A percentile compares a stretch with the other conserved stretches of the same genome.
These are phyloP conservation scores for Tulasnella sp. DNA, from an alignment of 768 basidiomycete genomes.

Conservation along the genomic window DNA sequence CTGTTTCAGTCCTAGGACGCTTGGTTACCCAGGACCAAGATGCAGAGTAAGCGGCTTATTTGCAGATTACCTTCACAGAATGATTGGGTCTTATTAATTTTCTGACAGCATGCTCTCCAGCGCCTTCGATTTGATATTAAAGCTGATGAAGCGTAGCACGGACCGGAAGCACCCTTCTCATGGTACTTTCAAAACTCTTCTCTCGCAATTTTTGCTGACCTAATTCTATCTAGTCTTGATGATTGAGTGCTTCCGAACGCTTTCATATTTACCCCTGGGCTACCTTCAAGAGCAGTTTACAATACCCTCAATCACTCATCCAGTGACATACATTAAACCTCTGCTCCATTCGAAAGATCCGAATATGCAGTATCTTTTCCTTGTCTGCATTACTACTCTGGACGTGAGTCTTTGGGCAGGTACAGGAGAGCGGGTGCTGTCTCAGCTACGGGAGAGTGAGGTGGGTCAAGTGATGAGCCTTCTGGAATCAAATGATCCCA, in stretches of 20 bases:
- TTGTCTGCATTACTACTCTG: constrained; percentile 48
- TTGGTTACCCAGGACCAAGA: too few relatives aligned
- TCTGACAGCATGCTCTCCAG: too few relatives aligned
- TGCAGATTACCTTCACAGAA: too few relatives aligned
- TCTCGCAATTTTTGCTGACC: not conserved
- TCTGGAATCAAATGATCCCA: constrained; percentile 44
- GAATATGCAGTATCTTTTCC: constrained; percentile 53
- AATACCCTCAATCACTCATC: constrained; percentile 1
- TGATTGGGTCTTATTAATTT: too few relatives aligned
- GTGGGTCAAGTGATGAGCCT: constrained; percentile 60
- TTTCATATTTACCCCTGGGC: constrained; percentile 21
- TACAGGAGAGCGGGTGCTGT: constrained; percentile 33
- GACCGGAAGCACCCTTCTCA: too few relatives aligned
- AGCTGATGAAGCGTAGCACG: too few relatives aligned
- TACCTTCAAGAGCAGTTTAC: not conserved
- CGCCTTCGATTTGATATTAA: too few relatives aligned
- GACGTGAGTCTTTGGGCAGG: constrained; percentile 59
- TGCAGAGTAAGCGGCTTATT: too few relatives aligned
- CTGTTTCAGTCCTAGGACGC: not conserved
- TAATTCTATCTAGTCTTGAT: constrained; percentile 22
- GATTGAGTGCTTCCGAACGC: constrained; percentile 27
- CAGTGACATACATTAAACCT: constrained; percentile 30
- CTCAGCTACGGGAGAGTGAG: constrained; percentile 38
- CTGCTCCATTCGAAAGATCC: constrained; percentile 44
- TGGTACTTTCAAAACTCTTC: not conserved